Conservation (phyloP, 306 rosid genomes). For the Acacia melanoxylon region DNA sequence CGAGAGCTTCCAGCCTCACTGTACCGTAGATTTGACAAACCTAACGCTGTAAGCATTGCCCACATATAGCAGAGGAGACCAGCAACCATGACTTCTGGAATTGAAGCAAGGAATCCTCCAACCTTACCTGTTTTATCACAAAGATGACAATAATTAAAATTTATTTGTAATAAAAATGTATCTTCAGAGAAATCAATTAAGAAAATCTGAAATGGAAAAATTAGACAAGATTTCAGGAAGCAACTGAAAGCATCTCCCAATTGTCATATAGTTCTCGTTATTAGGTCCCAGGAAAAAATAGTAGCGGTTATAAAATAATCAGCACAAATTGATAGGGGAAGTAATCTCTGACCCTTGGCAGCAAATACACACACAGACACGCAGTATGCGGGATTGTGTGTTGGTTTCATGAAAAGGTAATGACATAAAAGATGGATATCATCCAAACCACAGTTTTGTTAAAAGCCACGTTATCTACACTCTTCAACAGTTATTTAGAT, state of each 20-base stretch:
- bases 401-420: not conserved
- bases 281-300: not conserved
- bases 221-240: constrained; percentile 64
- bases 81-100: constrained; percentile 96
- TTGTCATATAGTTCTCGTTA: not conserved
- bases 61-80: constrained; percentile 98
- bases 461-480: not conserved
- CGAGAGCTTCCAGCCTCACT: constrained; percentile 99
- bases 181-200: not conserved
- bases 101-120: constrained; percentile 96
- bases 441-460: not conserved
- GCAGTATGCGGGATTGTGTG: not conserved
- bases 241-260: not conserved
- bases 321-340: not conserved
- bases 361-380: not conserved
- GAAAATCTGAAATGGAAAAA: constrained; percentile 15
- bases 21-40: constrained; percentile 95
- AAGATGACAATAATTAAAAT: constrained; percentile 16
- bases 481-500: too few species aligned
- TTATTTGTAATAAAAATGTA: not conserved
- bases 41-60: constrained; percentile 96
- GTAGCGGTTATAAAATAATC: not conserved
- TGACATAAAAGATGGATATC: not conserved
- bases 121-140: constrained; percentile 71
- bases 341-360: not conserved